Conservation (phyloP, 1,284 basidiomycete species). For the Earliella scabrosa region DNA sequence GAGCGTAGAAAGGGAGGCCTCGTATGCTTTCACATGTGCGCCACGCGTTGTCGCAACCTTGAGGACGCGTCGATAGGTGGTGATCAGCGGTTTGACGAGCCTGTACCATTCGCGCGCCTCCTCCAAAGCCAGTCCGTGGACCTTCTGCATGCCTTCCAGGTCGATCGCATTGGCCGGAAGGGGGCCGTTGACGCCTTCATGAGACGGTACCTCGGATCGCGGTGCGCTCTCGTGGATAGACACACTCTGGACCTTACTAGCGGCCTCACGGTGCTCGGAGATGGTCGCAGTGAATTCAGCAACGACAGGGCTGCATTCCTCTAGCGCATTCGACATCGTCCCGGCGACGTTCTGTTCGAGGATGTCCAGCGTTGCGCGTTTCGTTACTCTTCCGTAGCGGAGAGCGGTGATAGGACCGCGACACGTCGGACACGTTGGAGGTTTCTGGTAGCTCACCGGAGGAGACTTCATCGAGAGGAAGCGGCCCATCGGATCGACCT, state of each 20-base stretch:
- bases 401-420: conserved; percentile 52
- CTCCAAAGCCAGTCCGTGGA: conserved; percentile 19
- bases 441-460: conserved; percentile 46
- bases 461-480: conserved; percentile 49
- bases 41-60: conserved; percentile 48
- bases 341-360: conserved; percentile 64
- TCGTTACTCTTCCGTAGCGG: conserved; percentile 63
- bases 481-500: conserved; percentile 34
- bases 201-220: too few species aligned
- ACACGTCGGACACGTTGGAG: conserved; percentile 62
- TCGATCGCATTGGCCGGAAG: conserved; percentile 6
- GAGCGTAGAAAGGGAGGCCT: conserved; percentile 52
- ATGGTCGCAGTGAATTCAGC: conserved; percentile 7
- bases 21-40: conserved; percentile 56
- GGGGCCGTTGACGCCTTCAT: conserved; percentile 8
- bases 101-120: conserved; percentile 43
- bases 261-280: conserved; percentile 5
- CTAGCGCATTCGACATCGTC: conserved; percentile 44
- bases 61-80: conserved; percentile 40
- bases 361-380: conserved; percentile 64
- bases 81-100: conserved; percentile 35
- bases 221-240: too few species aligned
- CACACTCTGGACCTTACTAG: conserved; percentile 14
- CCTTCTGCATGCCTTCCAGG: conserved; percentile 13
- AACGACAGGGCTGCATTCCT: conserved; percentile 14